Evolutionary conservation across 495 filamentous ascomycete species (phyloP).

Genomic region (Xylona heveae): DNA sequence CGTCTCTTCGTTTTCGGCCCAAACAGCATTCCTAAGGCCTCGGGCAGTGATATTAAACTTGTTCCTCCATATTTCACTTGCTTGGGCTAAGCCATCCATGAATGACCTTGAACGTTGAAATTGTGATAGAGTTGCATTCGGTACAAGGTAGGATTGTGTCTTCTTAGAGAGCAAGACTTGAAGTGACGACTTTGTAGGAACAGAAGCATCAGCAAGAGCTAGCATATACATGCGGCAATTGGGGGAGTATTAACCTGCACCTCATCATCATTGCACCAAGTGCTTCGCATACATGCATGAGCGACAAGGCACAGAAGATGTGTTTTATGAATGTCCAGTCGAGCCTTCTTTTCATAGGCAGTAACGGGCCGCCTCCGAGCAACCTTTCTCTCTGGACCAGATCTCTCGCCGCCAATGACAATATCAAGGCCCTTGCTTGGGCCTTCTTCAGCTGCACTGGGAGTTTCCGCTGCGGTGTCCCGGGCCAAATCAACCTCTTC

Average conservation of each 20-base stretch:
- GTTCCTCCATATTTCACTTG: constrained; percentile 38
- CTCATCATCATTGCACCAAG: constrained; percentile 67
- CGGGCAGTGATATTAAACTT: constrained; percentile 48
- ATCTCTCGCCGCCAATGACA: constrained; percentile 27
- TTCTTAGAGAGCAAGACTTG: constrained; percentile 37
- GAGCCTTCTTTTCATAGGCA: constrained; percentile 43
- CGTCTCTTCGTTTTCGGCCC: constrained; percentile 41
- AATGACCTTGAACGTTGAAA: constrained; percentile 51
- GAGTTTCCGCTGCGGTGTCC: no score
- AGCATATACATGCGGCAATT: no score
- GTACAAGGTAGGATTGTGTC: constrained; percentile 37
- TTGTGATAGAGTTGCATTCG: constrained; percentile 39
- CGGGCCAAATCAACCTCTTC: constrained; percentile 47
- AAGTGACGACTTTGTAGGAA: constrained; percentile 22
- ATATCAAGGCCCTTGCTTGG: constrained; percentile 30
- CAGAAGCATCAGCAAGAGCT: neutral
- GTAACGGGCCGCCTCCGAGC: constrained; percentile 37
- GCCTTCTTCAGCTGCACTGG: constrained; percentile 5
- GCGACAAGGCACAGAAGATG: constrained; percentile 66
- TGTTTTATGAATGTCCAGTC: constrained; percentile 64
- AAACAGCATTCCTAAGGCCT: constrained; percentile 47
- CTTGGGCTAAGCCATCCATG: constrained; percentile 52
- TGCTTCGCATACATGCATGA: constrained; percentile 54
- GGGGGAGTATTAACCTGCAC: constrained; percentile 28
- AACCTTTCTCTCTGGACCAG: constrained; percentile 12